Evolutionary conservation across 371 early-diverging fungal species (phyloP).

Genomic region (Apophysomyces elegans): DNA sequence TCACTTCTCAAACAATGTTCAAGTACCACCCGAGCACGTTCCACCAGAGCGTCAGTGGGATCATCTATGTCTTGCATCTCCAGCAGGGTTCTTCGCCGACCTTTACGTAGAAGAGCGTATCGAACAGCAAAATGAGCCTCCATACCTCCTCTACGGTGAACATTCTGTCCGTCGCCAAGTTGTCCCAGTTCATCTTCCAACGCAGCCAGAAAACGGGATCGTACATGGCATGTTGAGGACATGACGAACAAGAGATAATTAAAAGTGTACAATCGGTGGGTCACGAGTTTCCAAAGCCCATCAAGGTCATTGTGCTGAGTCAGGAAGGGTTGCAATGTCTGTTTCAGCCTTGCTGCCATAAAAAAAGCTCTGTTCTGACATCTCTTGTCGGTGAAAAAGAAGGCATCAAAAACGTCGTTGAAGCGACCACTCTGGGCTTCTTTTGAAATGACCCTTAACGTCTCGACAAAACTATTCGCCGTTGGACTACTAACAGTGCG

Average conservation of each 20-base stretch:
- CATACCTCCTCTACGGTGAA: conserved; percentile 41
- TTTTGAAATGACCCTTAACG: conserved; percentile 42
- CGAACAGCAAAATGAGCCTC: conserved; percentile 49
- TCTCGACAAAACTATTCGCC: conserved; percentile 38
- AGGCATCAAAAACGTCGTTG: conserved; percentile 45
- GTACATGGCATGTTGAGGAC: conserved; percentile 33
- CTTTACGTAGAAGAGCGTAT: conserved; percentile 36
- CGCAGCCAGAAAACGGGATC: conserved; percentile 29
- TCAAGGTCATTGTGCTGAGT: conserved; percentile 2
- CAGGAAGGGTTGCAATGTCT: conserved; percentile 31
- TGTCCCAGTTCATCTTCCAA: conserved; percentile 29
- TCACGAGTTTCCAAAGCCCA: conserved; percentile 39
- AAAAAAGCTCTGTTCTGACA: conserved; percentile 53
- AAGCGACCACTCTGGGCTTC: conserved; percentile 42
- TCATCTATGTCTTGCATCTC: conserved; percentile 36
- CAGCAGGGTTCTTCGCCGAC: conserved; percentile 24
- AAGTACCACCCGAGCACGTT: conserved; percentile 40
- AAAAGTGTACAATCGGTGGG: conserved; percentile 49
- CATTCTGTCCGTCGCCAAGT: conserved; percentile 32
- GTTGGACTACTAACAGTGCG: conserved; percentile 12
- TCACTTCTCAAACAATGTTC: conserved; percentile 56
- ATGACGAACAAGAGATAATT: conserved; percentile 52
- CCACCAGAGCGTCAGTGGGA: conserved; percentile 25
- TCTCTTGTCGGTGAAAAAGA: conserved; percentile 53
- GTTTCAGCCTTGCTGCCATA: conserved; percentile 49